Percentiles rank a stretch among this genome's conserved stretches.
These are phyloP conservation scores for Dujonia santamariae DNA, from an alignment of 1,139 yeast genomes.

Conservation along the genomic window DNA sequence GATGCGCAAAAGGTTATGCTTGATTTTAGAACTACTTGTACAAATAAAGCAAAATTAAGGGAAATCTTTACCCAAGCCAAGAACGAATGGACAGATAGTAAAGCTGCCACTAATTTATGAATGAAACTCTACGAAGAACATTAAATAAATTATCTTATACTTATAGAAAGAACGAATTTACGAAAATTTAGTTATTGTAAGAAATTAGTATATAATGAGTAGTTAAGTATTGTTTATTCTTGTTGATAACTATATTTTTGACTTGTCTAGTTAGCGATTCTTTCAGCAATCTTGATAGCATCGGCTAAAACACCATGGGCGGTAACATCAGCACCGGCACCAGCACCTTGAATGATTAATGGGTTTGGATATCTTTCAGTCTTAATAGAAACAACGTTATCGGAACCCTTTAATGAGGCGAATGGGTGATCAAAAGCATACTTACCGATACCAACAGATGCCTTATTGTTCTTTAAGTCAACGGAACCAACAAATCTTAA, in stretches of 20 bases:
- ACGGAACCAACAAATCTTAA: slow-evolving; percentile 91
- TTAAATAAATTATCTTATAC: no score
- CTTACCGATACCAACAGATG: slow-evolving; percentile 84
- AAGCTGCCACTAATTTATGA: no score
- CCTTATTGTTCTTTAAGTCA: slow-evolving; percentile 65
- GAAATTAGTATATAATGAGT: no score
- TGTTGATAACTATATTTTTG: no score
- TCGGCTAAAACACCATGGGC: slow-evolving; percentile 98
- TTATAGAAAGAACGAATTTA: no score
- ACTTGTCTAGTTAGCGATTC: slow-evolving; percentile 53
- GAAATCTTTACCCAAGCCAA: slow-evolving; percentile 60
- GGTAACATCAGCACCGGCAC: slow-evolving; percentile 98
- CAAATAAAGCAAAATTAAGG: slow-evolving; percentile 44
- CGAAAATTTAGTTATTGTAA: no score
- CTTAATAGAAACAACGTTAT: slow-evolving; percentile 88
- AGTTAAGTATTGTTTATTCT: no score
- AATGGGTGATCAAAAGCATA: slow-evolving; percentile 89
- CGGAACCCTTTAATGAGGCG: slow-evolving; percentile 93
- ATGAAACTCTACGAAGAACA: no score
- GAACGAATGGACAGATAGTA: slow-evolving; percentile 12
- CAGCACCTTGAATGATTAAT: slow-evolving; percentile 95
- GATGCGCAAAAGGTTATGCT: slow-evolving; percentile 76
- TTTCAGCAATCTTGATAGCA: slow-evolving; percentile 84
- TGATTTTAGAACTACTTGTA: slow-evolving; percentile 63
- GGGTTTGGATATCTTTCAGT: slow-evolving; percentile 92